Conservation (phyloP, 1,284 basidiomycete genomes). For the Athelia sp. region DNA sequence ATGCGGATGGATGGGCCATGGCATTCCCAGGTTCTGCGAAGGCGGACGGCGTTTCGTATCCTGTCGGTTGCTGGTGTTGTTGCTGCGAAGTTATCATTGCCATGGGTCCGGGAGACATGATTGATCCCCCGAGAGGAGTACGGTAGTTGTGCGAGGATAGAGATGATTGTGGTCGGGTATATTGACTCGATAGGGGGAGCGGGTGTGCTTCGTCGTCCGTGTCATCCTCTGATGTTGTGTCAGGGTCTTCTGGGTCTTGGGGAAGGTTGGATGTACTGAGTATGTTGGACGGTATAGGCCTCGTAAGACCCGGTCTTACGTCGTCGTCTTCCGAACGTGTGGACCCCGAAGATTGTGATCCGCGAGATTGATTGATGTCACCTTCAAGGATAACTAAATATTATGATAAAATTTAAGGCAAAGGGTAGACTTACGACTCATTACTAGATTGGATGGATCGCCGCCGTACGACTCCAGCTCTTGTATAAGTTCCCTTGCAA, state of each 20-base stretch:
- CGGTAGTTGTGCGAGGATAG: slow-evolving; percentile 69
- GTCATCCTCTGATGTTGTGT: slow-evolving; percentile 37
- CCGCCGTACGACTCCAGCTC: slow-evolving; percentile 82
- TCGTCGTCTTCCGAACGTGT: slow-evolving; percentile 40
- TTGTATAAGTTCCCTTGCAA: slow-evolving; percentile 69
- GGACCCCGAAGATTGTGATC: slow-evolving; percentile 59
- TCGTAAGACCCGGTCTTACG: slow-evolving; percentile 18
- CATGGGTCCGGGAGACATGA: slow-evolving; percentile 48
- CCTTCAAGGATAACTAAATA: slow-evolving; percentile 24
- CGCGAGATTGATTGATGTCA: slow-evolving; percentile 40
- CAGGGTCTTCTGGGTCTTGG: slow-evolving; percentile 20
- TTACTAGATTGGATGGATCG: slow-evolving; percentile 62
- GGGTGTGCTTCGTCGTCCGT: slow-evolving; percentile 44
- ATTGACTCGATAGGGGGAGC: slow-evolving; percentile 34
- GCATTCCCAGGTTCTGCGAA: slow-evolving; percentile 48
- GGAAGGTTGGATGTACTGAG: not conserved
- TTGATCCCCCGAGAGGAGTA: slow-evolving; percentile 65
- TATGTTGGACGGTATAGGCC: slow-evolving; percentile 7
- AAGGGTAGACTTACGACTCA: slow-evolving; percentile 51
- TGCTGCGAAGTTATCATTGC: slow-evolving; percentile 32
- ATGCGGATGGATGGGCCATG: slow-evolving; percentile 34
- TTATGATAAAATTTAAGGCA: slow-evolving; percentile 5
- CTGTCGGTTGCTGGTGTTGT: slow-evolving; percentile 55
- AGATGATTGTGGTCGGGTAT: slow-evolving; percentile 64
- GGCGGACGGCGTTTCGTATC: slow-evolving; percentile 67